Evolutionary conservation across 768 basidiomycete species (phyloP).

Genomic region (Amylocystis lapponica): DNA sequence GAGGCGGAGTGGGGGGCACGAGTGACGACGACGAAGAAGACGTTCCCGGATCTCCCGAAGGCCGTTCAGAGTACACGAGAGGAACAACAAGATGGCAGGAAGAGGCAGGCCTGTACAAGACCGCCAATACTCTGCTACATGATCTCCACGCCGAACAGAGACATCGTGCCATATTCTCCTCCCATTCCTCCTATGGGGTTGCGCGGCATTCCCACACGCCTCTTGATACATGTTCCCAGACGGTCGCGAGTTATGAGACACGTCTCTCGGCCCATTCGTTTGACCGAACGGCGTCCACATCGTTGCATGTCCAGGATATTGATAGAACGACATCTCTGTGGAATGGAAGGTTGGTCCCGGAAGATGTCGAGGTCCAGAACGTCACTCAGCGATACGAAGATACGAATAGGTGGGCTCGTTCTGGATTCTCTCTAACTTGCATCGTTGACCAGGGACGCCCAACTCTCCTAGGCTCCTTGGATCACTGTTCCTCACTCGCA

Average conservation of each 20-base stretch:
- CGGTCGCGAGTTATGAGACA: too few species aligned
- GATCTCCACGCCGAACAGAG: constrained; percentile 66
- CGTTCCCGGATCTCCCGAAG: not conserved
- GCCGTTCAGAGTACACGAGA: constrained; percentile 1
- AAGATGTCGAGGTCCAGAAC: constrained; percentile 35
- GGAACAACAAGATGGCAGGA: constrained; percentile 12
- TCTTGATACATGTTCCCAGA: not conserved
- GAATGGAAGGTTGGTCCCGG: constrained; percentile 9
- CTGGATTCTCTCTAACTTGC: not conserved
- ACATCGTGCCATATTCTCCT: constrained; percentile 46
- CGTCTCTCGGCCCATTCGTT: too few species aligned
- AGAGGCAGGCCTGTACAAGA: constrained; percentile 42
- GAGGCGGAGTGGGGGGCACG: constrained; percentile 20
- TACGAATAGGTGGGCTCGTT: constrained; percentile 48
- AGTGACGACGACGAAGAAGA: constrained; percentile 13
- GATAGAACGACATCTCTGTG: not conserved
- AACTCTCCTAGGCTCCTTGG: constrained; percentile 47
- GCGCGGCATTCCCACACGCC: not conserved
- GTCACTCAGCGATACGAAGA: constrained; percentile 60
- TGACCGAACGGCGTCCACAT: too few species aligned
- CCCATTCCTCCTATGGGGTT: constrained; percentile 5
- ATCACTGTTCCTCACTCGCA: constrained; percentile 59
- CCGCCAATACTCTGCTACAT: constrained; percentile 59
- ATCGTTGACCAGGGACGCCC: not conserved
- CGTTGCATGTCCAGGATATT: too few species aligned